Base-by-base conservation (phyloP, 176 grass and related monocot species). In the Neostapfia colusana region DNA sequence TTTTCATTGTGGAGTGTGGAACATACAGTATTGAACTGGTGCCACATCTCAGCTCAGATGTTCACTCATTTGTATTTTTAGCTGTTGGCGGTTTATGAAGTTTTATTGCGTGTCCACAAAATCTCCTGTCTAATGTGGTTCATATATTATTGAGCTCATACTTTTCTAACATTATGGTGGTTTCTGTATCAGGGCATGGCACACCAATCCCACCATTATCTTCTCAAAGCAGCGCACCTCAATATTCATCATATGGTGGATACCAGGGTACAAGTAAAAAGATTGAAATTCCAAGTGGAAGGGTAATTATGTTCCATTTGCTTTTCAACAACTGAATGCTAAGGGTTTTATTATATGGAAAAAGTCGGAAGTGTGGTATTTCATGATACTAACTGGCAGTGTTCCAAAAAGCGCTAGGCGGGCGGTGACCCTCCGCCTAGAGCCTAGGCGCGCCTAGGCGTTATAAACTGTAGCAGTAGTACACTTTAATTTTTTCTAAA, bases 251-350 rank as follows among this genome's bases (percentile, higher is more conserved):
- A 48, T 94, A 93, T 84, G 87, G 89, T 86, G 87, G 89, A 55
- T 85, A 87, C 82, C 86, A 85, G 79, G 80, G 86, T 75, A 79
- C 91, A 69, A 89, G 82, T 66, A 98, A 92, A 85, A 91, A 84
- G 69, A 98, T 98, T 69, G 89, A 94, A 61, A 90, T 98, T 11
- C 95, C 95, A 74, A 98, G 90, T 88, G 89, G 91, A 81, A 82
- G 95, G 84, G 95, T 94, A 90, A 38, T 3, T 42, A 23, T 53
- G 28, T 23, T 49, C 21, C 9, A n/a, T 61, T 50, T 21, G 23
- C 21, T 10, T 36, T 79, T 37, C 4, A 1, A 3, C 13, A 3
- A 4, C 23, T 69, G 25, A 20, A 38, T 79, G 21, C 70, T 51
- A 67, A 39, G 23, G 18, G 56, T 3, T 54, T 54, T 23, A 7